Conservation (phyloP, 2,329 filamentous ascomycete species). For the Talaromyces sp. region DNA sequence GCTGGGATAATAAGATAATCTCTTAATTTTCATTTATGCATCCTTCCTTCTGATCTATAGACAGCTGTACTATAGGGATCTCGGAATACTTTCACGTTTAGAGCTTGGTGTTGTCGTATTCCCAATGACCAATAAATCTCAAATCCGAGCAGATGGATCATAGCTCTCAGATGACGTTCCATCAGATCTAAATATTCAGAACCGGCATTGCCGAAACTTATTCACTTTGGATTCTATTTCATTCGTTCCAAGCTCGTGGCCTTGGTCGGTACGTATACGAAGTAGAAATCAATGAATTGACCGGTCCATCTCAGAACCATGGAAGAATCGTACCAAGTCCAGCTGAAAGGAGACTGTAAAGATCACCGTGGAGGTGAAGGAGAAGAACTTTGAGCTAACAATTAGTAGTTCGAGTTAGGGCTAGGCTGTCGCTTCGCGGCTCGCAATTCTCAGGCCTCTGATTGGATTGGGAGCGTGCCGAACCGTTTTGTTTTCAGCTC, state of each 20-base stretch:
- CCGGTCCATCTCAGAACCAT: not conserved
- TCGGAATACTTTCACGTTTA: not conserved
- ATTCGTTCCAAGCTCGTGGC: not conserved
- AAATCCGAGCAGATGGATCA: not conserved
- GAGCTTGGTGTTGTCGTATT: not conserved
- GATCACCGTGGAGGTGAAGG: not conserved
- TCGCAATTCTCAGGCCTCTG: not conserved
- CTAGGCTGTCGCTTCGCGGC: not conserved
- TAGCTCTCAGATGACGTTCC: not conserved
- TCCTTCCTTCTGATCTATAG: not conserved
- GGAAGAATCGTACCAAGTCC: not conserved
- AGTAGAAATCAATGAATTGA: not conserved
- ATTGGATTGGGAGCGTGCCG: not conserved
- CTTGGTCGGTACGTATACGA: not conserved
- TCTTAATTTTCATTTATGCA: not conserved
- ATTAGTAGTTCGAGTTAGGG: not conserved
- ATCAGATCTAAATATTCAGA: not conserved
- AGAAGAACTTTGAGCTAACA: not conserved
- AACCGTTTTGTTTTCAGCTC: constrained; percentile 4
- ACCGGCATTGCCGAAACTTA: not conserved
- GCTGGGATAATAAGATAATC: constrained; percentile 1
- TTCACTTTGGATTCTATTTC: not conserved
- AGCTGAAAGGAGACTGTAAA: not conserved
- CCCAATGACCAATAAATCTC: not conserved
- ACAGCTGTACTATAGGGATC: not conserved